A percentile compares a stretch with the other conserved stretches of the same genome.
Evolutionary conservation across 2,329 filamentous ascomycete species (phyloP).

Genomic region (Atkinsonella texensis): DNA sequence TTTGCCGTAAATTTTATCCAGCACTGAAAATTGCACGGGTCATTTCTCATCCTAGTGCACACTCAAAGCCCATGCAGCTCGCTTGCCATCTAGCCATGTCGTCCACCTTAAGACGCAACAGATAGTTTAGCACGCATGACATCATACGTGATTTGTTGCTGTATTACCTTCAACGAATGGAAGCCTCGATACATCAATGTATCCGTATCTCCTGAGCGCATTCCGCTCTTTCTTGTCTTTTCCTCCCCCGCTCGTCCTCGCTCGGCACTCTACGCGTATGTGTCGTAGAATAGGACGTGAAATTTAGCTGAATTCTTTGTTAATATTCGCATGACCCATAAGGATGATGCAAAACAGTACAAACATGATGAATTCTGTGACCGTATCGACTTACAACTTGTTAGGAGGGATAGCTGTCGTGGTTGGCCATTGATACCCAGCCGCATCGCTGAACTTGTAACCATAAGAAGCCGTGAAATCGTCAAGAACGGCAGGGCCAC

Average conservation of each 20-base stretch:
- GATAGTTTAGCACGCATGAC: neutral
- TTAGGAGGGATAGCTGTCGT: conserved; percentile 54
- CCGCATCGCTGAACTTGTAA: conserved; percentile 96
- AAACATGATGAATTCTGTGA: neutral
- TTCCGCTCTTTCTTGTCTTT: neutral
- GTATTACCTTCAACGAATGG: neutral
- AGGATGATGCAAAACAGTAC: too few relatives aligned
- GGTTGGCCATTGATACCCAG: conserved; percentile 90
- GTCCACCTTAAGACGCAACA: neutral
- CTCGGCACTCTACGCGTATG: neutral
- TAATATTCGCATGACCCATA: neutral
- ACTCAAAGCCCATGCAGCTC: too few relatives aligned
- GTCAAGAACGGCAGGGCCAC: conserved; percentile 88
- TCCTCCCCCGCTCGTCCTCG: neutral
- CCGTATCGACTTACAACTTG: conserved; percentile 57
- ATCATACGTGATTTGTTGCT: neutral
- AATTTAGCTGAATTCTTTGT: neutral
- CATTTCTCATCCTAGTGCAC: too few relatives aligned
- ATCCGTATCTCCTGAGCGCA: neutral
- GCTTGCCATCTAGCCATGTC: neutral
- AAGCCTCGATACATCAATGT: neutral
- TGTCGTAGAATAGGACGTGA: neutral
- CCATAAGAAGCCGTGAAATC: conserved; percentile 97
- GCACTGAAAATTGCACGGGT: too few relatives aligned
- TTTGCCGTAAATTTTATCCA: too few relatives aligned